These are phyloP conservation scores for Isoetes engelmannii DNA, from an alignment of 83 land plant genomes.

Conservation along the genomic window DNA sequence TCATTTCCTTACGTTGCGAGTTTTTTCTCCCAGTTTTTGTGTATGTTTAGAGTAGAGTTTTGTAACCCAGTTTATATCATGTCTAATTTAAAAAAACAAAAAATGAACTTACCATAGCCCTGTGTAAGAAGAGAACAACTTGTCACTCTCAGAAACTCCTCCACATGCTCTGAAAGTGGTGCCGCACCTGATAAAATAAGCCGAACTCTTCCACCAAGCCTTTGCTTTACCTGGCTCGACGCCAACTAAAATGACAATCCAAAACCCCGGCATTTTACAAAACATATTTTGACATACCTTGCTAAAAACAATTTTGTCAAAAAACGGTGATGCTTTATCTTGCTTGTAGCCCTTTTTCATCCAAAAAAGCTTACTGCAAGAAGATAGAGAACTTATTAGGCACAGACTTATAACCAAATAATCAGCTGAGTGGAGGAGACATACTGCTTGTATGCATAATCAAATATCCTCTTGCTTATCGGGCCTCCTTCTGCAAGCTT, in stretches of 20 bases:
- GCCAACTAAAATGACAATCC: neutral
- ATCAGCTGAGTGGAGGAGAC: conserved; percentile 19
- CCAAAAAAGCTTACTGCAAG: conserved; percentile 50
- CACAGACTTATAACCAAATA: neutral
- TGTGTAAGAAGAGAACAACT: conserved; percentile 64
- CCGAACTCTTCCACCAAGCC: conserved; percentile 72
- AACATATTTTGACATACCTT: conserved; percentile 40
- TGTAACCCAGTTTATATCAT: no score
- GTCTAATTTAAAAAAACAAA: neutral
- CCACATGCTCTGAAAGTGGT: conserved; percentile 81
- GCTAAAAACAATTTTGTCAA: conserved; percentile 67
- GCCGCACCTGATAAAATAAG: conserved; percentile 86
- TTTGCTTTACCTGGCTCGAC: conserved; percentile 51
- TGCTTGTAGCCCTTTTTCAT: conserved; percentile 57
- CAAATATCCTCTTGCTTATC: conserved; percentile 44
- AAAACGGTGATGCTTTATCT: conserved; percentile 72
- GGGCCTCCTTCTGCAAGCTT: conserved; percentile 61
- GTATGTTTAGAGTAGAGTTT: no score
- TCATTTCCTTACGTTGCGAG: no score
- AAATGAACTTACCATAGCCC: conserved; percentile 74
- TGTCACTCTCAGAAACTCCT: conserved; percentile 83
- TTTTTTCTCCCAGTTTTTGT: no score
- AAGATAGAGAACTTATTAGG: neutral
- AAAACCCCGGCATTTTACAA: neutral
- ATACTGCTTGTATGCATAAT: conserved; percentile 68